phyloP scores from a whole-genome alignment of 163 green algal genomes.

The Scenedesmus sp. region DNA sequence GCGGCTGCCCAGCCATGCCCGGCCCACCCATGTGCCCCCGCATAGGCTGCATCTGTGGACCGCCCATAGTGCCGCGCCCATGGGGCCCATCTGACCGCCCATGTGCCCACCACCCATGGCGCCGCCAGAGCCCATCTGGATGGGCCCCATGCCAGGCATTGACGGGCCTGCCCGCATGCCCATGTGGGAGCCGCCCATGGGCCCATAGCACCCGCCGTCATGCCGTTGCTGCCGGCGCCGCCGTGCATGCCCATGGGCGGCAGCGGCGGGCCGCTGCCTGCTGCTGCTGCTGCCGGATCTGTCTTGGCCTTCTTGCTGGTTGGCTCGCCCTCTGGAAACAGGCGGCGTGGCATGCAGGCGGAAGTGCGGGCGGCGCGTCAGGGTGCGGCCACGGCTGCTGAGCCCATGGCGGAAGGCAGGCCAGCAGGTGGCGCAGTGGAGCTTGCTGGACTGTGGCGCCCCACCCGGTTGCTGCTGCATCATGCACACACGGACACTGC shows the following conservation, averaged over 20 bases:
- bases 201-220: not conserved
- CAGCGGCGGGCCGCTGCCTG: not conserved
- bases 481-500: no score
- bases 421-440: no score
- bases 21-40: not conserved
- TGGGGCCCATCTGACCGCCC: constrained; percentile 23
- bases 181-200: not conserved
- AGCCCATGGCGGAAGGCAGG: no score
- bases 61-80: constrained; percentile 3
- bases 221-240: constrained; percentile 3
- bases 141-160: not conserved
- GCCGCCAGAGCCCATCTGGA: not conserved
- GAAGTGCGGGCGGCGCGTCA: no score
- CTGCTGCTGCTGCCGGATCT: constrained; percentile 5
- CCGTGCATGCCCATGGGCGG: not conserved
- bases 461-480: no score
- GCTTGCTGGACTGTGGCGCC: no score
- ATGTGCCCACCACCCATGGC: constrained; percentile 9
- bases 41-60: not conserved
- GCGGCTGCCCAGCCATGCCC: not conserved
- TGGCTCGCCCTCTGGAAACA: constrained; percentile 30
- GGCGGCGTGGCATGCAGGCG: no score
- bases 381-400: no score
- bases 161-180: not conserved
- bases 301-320: constrained; percentile 36